Conservation (phyloP, 257 asterid genomes). For the Solanum bulbocastanum region DNA sequence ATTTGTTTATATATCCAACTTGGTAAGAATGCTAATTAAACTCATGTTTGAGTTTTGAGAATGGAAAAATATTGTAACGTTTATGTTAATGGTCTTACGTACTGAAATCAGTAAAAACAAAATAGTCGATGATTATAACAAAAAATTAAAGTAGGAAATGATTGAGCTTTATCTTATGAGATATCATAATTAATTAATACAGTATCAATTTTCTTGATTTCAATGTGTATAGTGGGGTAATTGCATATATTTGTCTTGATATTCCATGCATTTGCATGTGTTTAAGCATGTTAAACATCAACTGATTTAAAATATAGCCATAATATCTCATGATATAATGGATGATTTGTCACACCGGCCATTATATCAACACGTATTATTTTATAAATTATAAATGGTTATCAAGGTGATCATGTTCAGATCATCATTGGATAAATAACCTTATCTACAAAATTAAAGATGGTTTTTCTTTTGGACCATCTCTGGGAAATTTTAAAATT, state of each 20-base stretch:
- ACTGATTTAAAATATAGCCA: not conserved
- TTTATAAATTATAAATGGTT: not conserved
- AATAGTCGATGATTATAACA: not conserved
- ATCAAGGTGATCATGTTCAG: not conserved
- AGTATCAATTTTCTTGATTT: not conserved
- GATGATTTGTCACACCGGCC: not conserved
- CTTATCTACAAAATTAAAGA: not conserved
- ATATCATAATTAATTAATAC: not conserved
- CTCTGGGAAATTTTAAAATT: not conserved
- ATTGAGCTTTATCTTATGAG: not conserved
- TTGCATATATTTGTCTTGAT: not conserved
- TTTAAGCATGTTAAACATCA: not conserved
- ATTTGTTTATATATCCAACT: constrained; percentile 25
- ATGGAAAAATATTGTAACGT: not conserved
- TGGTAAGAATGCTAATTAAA: not conserved
- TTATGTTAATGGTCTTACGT: not conserved
- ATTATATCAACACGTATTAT: not conserved
- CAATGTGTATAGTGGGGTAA: not conserved
- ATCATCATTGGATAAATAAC: not conserved
- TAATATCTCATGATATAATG: not conserved
- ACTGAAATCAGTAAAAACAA: not conserved
- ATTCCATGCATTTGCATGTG: not conserved
- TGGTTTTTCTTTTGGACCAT: not conserved
- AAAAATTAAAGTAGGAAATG: not conserved
- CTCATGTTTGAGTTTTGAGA: not conserved